These are phyloP conservation scores for Cercospora zeae-maydis DNA, from an alignment of 2,329 filamentous ascomycete species.

Conservation along the genomic window DNA sequence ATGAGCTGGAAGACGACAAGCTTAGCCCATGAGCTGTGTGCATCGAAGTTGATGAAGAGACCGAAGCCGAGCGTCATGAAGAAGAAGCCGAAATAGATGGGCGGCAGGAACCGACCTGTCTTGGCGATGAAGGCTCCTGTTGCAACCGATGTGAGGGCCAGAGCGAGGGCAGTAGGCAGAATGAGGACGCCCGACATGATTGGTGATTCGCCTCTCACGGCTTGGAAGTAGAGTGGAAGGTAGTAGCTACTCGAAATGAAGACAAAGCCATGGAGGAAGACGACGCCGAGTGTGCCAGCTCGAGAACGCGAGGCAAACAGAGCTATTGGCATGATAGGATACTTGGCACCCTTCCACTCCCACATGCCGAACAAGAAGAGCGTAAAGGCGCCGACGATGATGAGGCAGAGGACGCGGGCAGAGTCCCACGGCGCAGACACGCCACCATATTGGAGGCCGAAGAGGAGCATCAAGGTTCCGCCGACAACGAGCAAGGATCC, in stretches of 20 bases:
- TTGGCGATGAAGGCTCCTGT: constrained; percentile 45
- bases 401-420: constrained; percentile 69
- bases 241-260: constrained; percentile 77
- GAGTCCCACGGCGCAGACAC: constrained; percentile 71
- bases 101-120: constrained; percentile 49
- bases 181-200: constrained; percentile 66
- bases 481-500: constrained; percentile 67
- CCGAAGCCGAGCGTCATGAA: constrained; percentile 41
- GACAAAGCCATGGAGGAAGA: constrained; percentile 70
- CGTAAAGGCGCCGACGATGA: constrained; percentile 66
- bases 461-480: constrained; percentile 78
- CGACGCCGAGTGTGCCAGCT: constrained; percentile 60
- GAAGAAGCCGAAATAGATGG: constrained; percentile 46
- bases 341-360: constrained; percentile 69
- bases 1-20: constrained; percentile 56
- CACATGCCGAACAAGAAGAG: constrained; percentile 63
- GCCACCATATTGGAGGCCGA: constrained; percentile 82
- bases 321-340: constrained; percentile 71
- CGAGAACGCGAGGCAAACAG: constrained; percentile 67
- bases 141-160: constrained; percentile 34
- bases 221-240: constrained; percentile 81
- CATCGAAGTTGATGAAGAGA: constrained; percentile 39
- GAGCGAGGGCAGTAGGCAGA: constrained; percentile 35
- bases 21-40: constrained; percentile 37
- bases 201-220: constrained; percentile 64